A percentile compares a stretch with the other conserved stretches of the same genome.
phyloP scores from a whole-genome alignment of 1,284 basidiomycete genomes.

The Xanthoconium separans region DNA sequence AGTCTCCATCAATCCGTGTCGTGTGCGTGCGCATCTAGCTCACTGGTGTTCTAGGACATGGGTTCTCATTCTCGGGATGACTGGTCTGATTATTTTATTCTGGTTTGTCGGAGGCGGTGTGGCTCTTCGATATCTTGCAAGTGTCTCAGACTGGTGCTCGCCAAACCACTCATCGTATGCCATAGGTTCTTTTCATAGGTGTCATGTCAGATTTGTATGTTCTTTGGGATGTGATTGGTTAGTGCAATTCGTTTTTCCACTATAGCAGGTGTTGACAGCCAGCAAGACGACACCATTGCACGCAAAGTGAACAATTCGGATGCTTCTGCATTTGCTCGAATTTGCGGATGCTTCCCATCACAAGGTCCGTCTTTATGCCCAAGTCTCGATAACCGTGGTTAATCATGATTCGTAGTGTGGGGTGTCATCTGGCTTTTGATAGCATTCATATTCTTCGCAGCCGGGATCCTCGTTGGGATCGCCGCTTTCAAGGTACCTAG shows the following conservation, averaged over 20 bases:
- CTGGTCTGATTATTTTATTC: slow-evolving; percentile 71
- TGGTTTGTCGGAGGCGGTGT: slow-evolving; percentile 81
- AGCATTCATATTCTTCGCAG: slow-evolving; percentile 79
- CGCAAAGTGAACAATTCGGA: slow-evolving; percentile 93
- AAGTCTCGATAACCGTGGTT: neutral
- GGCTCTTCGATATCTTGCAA: slow-evolving; percentile 71
- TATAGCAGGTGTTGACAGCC: slow-evolving; percentile 4
- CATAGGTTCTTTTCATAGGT: slow-evolving; percentile 88
- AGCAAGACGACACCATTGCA: slow-evolving; percentile 82
- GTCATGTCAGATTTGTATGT: slow-evolving; percentile 91
- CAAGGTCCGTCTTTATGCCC: slow-evolving; percentile 43
- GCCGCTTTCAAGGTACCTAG: slow-evolving; percentile 77
- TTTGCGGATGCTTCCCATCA: slow-evolving; percentile 81
- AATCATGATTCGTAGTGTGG: slow-evolving; percentile 54
- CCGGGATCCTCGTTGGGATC: slow-evolving; percentile 81
- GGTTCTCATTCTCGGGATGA: slow-evolving; percentile 74
- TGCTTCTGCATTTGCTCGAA: slow-evolving; percentile 84
- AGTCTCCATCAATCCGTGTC: slow-evolving; percentile 26
- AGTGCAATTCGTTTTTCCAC: slow-evolving; percentile 18
- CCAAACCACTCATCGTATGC: neutral
- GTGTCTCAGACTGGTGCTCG: slow-evolving; percentile 16
- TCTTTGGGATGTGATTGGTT: slow-evolving; percentile 85
- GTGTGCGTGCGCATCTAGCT: neutral
- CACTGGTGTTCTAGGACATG: slow-evolving; percentile 52
- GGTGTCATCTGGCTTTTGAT: slow-evolving; percentile 89